These are phyloP conservation scores for Boletus reticulatus DNA, from an alignment of 768 basidiomycete genomes.

Conservation along the genomic window DNA sequence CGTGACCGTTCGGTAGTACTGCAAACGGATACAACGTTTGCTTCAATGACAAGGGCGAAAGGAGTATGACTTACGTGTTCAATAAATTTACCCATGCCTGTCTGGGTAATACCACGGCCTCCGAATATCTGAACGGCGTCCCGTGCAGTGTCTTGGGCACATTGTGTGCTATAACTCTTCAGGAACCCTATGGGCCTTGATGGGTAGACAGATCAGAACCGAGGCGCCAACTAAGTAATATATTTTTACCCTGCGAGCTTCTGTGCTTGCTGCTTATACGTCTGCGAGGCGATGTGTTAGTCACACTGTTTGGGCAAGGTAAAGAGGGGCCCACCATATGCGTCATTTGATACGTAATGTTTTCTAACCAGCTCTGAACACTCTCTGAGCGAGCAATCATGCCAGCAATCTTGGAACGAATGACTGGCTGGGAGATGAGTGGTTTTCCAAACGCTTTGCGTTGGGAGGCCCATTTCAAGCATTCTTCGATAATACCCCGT, in stretches of 20 bases:
- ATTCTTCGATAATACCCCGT: slow-evolving; percentile 74
- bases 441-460: slow-evolving; percentile 92
- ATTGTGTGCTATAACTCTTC: slow-evolving; percentile 75
- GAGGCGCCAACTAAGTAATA: not conserved
- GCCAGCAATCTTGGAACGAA: slow-evolving; percentile 79
- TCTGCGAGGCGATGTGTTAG: slow-evolving; percentile 31
- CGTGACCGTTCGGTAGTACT: slow-evolving; percentile 32
- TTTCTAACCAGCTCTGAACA: slow-evolving; percentile 85
- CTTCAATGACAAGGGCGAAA: not conserved
- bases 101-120: slow-evolving; percentile 79
- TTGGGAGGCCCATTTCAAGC: slow-evolving; percentile 87
- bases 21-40: slow-evolving; percentile 11
- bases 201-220: not conserved
- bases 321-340: slow-evolving; percentile 53
- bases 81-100: slow-evolving; percentile 62
- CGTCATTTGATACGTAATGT: slow-evolving; percentile 83
- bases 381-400: slow-evolving; percentile 89
- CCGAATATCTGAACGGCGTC: slow-evolving; percentile 83
- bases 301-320: not conserved
- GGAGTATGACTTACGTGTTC: slow-evolving; percentile 45
- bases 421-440: slow-evolving; percentile 78
- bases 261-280: slow-evolving; percentile 69
- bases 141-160: slow-evolving; percentile 74
- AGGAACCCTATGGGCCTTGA: slow-evolving; percentile 71
- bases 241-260: slow-evolving; percentile 65